Base-by-base conservation (phyloP, 495 filamentous ascomycete genomes). In the Podospora australis region DNA sequence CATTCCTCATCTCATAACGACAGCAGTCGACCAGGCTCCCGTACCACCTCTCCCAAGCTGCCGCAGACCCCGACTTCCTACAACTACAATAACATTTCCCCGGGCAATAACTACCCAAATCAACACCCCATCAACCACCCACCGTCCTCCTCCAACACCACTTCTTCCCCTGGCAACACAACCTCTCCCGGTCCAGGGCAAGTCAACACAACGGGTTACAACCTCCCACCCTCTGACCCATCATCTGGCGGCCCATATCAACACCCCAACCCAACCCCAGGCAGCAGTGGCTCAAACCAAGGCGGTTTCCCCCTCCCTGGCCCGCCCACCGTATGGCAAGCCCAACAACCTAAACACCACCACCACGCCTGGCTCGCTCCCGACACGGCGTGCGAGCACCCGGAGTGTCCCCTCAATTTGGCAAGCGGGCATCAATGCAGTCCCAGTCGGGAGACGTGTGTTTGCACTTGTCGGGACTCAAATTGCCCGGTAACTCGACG, bases 351-450 rank as follows among this genome's bases (percentile, higher is more conserved):
- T 5, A 48, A 49, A 14, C 51, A 54, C 21, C 51, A 58, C 36
- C 51, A 58, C 44, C 55, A 58, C 36, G 20, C 39, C 9, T 58
- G 55, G 51, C 35, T 58, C 22, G 38, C 51, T 3, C 55, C 55
- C 1, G 46, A 54, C 25, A 44, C 39, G 24, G 39, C 48, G 2
- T 58, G 55, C 23, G 48, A 58, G 14, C 39, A 58, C 16, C 47
- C 55, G 1, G 43, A 48, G 1, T 58, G 55, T 21, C 51, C 55
- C 13, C 28, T 54, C 16, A 24, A 48, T 40, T 23, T 39, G 4
- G n/a, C 35, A 6, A 38, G 2, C n/a, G n/a, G n/a, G n/a, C n/a
- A n/a, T n/a, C n/a, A n/a, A n/a, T n/a, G n/a, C n/a, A n/a, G n/a
- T n/a, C n/a, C n/a, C n/a, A n/a, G n/a, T n/a, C n/a, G n/a, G n/a